Percentiles rank a stretch among this genome's conserved stretches.
Evolutionary conservation across 305 asterid species (phyloP).

Genomic region (Fraxinus velutina): DNA sequence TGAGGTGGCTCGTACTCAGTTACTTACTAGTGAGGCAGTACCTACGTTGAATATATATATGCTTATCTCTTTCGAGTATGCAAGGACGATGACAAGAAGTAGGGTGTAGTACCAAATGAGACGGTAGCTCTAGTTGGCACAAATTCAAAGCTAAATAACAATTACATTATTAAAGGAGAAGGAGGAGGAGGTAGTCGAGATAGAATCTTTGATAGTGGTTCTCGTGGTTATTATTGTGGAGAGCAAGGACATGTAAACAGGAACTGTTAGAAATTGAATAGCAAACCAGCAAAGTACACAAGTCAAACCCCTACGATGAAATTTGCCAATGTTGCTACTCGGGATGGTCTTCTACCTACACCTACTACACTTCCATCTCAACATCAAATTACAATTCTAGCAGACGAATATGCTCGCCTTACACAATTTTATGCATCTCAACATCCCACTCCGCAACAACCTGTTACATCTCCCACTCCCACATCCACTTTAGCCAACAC

Average conservation of each 20-base stretch:
- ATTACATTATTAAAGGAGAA: too few species aligned
- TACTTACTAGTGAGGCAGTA: not conserved
- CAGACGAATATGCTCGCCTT: not conserved
- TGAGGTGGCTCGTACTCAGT: not conserved
- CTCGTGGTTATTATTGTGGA: not conserved
- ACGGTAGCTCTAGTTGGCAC: not conserved
- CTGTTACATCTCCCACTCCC: not conserved
- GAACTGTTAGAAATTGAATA: too few species aligned
- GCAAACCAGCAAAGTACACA: not conserved
- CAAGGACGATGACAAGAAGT: not conserved
- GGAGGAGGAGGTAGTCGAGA: not conserved
- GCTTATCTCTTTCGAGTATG: not conserved
- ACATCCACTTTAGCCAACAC: not conserved
- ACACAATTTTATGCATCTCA: not conserved
- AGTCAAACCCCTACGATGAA: not conserved
- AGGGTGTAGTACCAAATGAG: not conserved
- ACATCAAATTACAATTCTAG: not conserved
- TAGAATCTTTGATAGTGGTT: too few species aligned
- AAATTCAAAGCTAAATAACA: not conserved
- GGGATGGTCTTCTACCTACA: not conserved
- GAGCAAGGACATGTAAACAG: not conserved
- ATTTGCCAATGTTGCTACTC: not conserved
- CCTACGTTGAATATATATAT: not conserved
- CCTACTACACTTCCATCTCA: not conserved
- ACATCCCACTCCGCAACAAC: not conserved